Conservation (phyloP, 495 filamentous ascomycete species). For the Baudoinia panamericana region DNA sequence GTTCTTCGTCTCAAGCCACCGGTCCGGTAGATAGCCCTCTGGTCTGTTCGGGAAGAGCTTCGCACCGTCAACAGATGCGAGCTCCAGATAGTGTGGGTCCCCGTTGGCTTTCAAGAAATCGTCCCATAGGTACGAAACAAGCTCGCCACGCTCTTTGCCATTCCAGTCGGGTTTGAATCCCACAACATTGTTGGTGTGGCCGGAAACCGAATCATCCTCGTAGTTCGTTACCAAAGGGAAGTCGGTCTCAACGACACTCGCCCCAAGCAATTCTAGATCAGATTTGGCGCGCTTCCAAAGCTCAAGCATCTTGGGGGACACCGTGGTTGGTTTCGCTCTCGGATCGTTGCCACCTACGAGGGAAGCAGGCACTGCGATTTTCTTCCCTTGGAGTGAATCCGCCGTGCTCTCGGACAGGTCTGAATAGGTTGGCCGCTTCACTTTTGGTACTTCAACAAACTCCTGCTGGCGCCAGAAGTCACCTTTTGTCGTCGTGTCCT, state of each 20-base stretch:
- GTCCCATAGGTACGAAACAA: conserved; percentile 28
- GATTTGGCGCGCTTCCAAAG: conserved; percentile 23
- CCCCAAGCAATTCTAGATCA: conserved; percentile 24
- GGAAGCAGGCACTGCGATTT: conserved; percentile 26
- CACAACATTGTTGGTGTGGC: conserved; percentile 21
- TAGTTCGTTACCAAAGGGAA: conserved; percentile 29
- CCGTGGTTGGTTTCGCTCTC: conserved; percentile 13
- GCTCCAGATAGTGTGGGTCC: conserved; percentile 15
- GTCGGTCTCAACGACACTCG: conserved; percentile 25
- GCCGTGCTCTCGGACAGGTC: not conserved
- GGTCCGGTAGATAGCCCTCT: conserved; percentile 19
- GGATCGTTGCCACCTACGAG: conserved; percentile 24
- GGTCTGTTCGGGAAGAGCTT: conserved; percentile 23
- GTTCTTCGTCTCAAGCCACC: conserved; percentile 20
- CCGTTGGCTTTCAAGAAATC: conserved; percentile 24
- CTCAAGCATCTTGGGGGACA: conserved; percentile 17
- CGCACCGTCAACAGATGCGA: conserved; percentile 19
- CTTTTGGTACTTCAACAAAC: conserved; percentile 16
- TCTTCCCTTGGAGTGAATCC: conserved; percentile 19
- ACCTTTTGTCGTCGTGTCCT: conserved; percentile 18
- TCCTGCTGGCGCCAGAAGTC: conserved; percentile 30
- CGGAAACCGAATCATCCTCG: conserved; percentile 20
- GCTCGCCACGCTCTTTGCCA: conserved; percentile 20
- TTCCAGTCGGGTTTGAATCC: conserved; percentile 24
- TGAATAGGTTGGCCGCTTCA: conserved; percentile 3